Base-by-base conservation (phyloP, 108 stramenopile species). In the Pseudonitzschia delicatissima region DNA sequence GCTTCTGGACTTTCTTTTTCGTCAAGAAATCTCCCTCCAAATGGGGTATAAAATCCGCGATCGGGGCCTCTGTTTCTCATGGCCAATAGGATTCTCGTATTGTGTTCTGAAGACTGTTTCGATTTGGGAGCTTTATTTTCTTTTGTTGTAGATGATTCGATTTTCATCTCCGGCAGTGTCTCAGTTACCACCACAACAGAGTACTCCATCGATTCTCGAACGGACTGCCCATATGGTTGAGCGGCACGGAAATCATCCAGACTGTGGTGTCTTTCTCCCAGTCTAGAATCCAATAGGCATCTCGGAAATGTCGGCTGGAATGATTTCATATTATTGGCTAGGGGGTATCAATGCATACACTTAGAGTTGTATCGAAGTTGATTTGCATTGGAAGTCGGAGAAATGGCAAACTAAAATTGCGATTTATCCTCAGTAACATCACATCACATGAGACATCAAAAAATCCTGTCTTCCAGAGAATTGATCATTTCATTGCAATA, bases 21-120 rank as follows among this genome's bases (percentile, higher is more conserved):
- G 33, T 68, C 20, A 13, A 85, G 84, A 9, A 88, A 67, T 60
- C 88, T 88, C 1, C 90, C 90, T 5, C 87, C 90, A 63, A 91
- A 88, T 31, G 81, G 79, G 67, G 78, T 88, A 64, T 81, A 88
- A 64, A 87, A 75, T 1, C 87, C 90, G 27, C 62, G 66, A 44
- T 87, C 90, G 48, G 88, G 87, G 9, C 90, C 90, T 21, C 90
- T 83, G 45, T 81, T 71, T 52, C 88, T 91, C 45, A 70, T 59
- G 4, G 87, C 90, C 45, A 91, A 57, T 25, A 91, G 61, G 25
- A 91, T 88, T 20, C 68, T 63, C 11, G 50, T 13, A 55, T 55
- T 39, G 36, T 13, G n/a, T 28, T 17, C 32, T 53, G 26, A 0
- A 27, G 37, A 61, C 1, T 20, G 12, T 3, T n/a, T 42, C 23